phyloP scores from a whole-genome alignment of 202 grass and related monocot genomes.

The Tripidium arundinaceum region DNA sequence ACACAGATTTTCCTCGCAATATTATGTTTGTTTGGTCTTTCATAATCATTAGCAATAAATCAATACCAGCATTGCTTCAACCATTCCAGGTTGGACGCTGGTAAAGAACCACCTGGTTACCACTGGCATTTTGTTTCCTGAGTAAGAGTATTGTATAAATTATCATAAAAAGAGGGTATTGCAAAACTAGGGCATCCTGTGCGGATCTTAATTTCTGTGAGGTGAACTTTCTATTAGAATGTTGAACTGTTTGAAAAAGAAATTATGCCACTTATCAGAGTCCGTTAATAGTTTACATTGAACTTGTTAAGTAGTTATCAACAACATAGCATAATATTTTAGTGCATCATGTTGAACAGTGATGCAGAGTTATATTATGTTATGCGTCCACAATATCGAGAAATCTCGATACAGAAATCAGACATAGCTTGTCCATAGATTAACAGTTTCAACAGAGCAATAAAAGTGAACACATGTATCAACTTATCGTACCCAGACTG shows the following conservation, averaged over 20 bases:
- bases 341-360: not conserved
- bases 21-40: not conserved
- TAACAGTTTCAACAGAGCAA: slow-evolving; percentile 6
- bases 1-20: not conserved
- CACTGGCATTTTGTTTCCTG: too few relatives aligned
- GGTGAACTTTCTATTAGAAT: too few relatives aligned
- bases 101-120: too few relatives aligned
- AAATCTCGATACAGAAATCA: not conserved
- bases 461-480: not conserved
- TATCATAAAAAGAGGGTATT: too few relatives aligned
- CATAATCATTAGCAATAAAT: not conserved
- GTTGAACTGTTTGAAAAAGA: not conserved
- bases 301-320: not conserved
- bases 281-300: not conserved
- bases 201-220: too few relatives aligned
- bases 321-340: not conserved
- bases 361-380: not conserved
- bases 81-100: not conserved
- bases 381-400: not conserved
- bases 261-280: not conserved
- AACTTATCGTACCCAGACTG: slow-evolving; percentile 59
- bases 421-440: too few relatives aligned
- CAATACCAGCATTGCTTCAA: not conserved
- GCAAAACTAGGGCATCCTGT: too few relatives aligned
- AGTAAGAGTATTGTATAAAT: too few relatives aligned